phyloP scores from a whole-genome alignment of 2,329 filamentous ascomycete species.

The Talaromyces marneffei region DNA sequence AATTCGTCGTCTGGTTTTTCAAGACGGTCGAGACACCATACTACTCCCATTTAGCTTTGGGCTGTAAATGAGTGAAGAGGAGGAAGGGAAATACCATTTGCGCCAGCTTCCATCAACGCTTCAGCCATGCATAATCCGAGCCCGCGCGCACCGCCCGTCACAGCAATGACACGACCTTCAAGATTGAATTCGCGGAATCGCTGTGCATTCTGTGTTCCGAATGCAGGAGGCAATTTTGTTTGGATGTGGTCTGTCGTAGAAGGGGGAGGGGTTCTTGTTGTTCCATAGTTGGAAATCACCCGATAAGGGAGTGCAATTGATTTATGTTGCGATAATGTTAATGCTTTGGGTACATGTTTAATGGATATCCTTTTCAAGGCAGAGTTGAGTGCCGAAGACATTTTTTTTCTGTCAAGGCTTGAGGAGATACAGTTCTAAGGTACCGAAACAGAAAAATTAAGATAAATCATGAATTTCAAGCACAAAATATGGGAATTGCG shows the following conservation, averaged over 20 bases:
- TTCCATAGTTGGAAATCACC: background rate
- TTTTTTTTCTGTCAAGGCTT: background rate
- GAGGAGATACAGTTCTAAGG: background rate
- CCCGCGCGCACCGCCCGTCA: slow-evolving; percentile 42
- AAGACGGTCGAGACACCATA: slow-evolving; percentile 46
- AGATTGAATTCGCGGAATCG: slow-evolving; percentile 41
- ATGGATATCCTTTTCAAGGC: background rate
- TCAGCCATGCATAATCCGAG: slow-evolving; percentile 43
- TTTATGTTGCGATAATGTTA: background rate
- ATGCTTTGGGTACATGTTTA: background rate
- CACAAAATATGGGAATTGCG: background rate
- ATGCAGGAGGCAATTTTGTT: slow-evolving; percentile 23
- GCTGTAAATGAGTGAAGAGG: no score
- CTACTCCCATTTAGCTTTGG: slow-evolving; percentile 27
- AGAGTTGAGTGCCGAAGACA: background rate
- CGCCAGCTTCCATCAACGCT: slow-evolving; percentile 44
- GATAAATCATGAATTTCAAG: background rate
- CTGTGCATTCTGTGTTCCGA: slow-evolving; percentile 22
- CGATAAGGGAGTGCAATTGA: background rate
- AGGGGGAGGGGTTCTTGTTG: background rate
- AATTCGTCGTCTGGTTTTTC: slow-evolving; percentile 42
- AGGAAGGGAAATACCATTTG: slow-evolving; percentile 32
- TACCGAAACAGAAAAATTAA: background rate
- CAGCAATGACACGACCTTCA: slow-evolving; percentile 35
- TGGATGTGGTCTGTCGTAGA: slow-evolving; percentile 28